Evolutionary conservation across 148 eudicot genomes (phyloP), one percentile per base, ranked within the genome.

Genomic region (Chenopodium berlandieri): DNA sequence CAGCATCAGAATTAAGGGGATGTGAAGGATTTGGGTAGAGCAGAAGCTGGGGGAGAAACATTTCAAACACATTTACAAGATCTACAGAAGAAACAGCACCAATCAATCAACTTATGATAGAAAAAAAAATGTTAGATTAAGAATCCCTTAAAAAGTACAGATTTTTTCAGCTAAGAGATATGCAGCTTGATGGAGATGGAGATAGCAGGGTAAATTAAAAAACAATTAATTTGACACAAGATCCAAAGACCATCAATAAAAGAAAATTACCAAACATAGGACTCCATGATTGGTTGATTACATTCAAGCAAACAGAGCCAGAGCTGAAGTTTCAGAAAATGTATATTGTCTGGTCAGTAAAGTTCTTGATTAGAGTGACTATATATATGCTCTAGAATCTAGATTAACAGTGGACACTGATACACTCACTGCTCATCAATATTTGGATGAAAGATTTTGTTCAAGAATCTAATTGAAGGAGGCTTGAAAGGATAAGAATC

Each of bases 401-500:
- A 65, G 27, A 67, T 27, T 30, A 7, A 81, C 14, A 9, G 54
- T 50, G 66, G 22, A 8, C 31, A 25, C 30, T 20, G 22, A 25
- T 3, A 23, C 58, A 77, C 98, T 94, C 82, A 92, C 98, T 85
- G 65, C 82, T 94, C 94, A 79, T 91, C 89, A 62, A 94, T 93
- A 87, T 94, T 94, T 30, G 98, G 98, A 83, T 94, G 98, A 85
- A 77, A 89, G 40, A 92, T 94, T 84, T 88, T 92, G 89, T 94
- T 94, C 75, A 90, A 70, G 82, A 94, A 94, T 44, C 89, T 87
- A 67, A 92, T 87, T 12, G 88, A 88, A 58, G 98, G 98, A 82
- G 96, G 89, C 85, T 94, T 91, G 83, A 88, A 94, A 44, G 98
- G 98, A 89, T 94, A 94, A 78, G 93, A 91, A 88, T 92, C 94